phyloP scores from a whole-genome alignment of 352 stramenopile species.

The Globisporangium parvum region DNA sequence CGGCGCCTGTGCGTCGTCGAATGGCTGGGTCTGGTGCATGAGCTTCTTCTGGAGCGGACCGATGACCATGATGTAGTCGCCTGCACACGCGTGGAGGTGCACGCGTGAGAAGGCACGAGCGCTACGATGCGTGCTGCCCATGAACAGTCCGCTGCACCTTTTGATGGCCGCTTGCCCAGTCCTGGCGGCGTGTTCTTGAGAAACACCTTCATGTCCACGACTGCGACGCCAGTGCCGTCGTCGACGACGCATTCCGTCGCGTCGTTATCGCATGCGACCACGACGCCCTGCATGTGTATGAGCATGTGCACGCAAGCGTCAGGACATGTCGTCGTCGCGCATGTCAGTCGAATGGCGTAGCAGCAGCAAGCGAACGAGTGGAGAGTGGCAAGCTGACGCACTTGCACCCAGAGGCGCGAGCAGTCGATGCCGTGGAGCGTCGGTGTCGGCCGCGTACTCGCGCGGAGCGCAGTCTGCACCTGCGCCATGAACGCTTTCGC shows the following conservation, averaged over 20 bases:
- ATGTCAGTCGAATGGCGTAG: not conserved
- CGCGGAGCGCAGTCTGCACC: constrained; percentile 36
- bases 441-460: constrained; percentile 29
- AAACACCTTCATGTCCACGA: constrained; percentile 56
- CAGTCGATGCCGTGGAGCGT: constrained; percentile 57
- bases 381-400: constrained; percentile 5
- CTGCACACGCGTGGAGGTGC: constrained; percentile 10
- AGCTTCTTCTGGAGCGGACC: constrained; percentile 48
- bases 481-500: constrained; percentile 59
- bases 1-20: constrained; percentile 6
- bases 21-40: constrained; percentile 9
- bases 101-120: not conserved
- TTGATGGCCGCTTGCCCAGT: constrained; percentile 27
- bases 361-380: not conserved
- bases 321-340: not conserved
- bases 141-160: constrained; percentile 21
- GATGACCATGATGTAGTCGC: constrained; percentile 77
- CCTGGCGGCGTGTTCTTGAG: constrained; percentile 51
- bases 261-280: constrained; percentile 33
- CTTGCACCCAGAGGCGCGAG: constrained; percentile 75
- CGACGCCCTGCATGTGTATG: constrained; percentile 35
- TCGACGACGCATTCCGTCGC: constrained; percentile 46
- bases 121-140: not conserved
- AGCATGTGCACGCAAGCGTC: not conserved
- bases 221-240: constrained; percentile 63